Evolutionary conservation across 1,284 basidiomycete genomes (phyloP), one percentile per base, ranked within the genome.

Genomic region (Amylostereum chailletii): DNA sequence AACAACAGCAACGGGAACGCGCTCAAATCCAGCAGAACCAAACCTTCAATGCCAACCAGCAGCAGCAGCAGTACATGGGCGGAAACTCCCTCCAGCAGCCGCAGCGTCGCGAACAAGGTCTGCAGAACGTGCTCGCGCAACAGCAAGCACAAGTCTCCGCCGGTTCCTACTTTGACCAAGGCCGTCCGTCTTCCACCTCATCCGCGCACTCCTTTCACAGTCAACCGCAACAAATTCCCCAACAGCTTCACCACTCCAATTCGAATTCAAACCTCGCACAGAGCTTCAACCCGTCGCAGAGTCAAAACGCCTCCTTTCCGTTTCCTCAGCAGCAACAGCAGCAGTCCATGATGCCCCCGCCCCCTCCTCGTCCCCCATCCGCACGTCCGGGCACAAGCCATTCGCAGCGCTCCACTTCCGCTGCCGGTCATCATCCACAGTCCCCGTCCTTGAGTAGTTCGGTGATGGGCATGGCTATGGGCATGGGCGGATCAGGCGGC

Each of bases 1-100:
- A 46, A 29, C 50, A 53, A 9, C 51, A 54, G 38, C 52, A 55
- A 46, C 43, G 47, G 26, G 50, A 53, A 41, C 42, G 50, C 37
- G 30, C 38, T 27, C 56, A 57, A 38, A 46, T 48, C 6, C 19
- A 19, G 19, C 39, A 40, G 39, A 40, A 40, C 39, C 39, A 40
- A n/a, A 27, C n/a, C 39, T 40, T 40, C 39, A 6, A 11, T 11
- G 39, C 5, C 5, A 40, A 36, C 38, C 37, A n/a, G 34, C 44
- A 46, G 33, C 49, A 46, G 11, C 11, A n/a, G 11, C 36, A 7
- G 8, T 37, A 7, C 36, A 37, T 8, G 8, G 8, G 8, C 36
- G 8, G 8, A 37, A 37, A 7, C 36, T n/a, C 36, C 8, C 36
- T n/a, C 8, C 36, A n/a, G n/a, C 36, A 37, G 36, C 36, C 8